Evolutionary conservation across 208 protist genomes (phyloP).

Genomic region (Trypanosoma brucei): DNA sequence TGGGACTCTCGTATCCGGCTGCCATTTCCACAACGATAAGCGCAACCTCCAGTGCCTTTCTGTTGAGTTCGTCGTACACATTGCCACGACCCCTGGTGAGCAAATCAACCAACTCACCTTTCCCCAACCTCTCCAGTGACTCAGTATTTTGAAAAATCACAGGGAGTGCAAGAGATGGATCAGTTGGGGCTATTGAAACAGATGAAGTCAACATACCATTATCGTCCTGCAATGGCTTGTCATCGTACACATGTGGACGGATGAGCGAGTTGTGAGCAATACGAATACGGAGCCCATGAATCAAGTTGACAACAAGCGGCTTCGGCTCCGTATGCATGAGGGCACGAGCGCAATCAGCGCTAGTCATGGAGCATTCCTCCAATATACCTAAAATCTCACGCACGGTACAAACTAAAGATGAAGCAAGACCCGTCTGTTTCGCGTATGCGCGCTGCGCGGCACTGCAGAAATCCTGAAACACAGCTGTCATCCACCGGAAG

Average conservation of each 20-base stretch:
- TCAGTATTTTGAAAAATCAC: neutral
- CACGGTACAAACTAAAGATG: slow-evolving; percentile 29
- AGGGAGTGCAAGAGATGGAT: too few relatives aligned
- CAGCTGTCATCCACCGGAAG: slow-evolving; percentile 31
- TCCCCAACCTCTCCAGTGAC: neutral
- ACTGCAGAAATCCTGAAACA: slow-evolving; percentile 49
- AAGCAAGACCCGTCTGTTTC: slow-evolving; percentile 22
- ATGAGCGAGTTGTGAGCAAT: slow-evolving; percentile 39
- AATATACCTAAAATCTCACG: slow-evolving; percentile 47
- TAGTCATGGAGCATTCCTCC: slow-evolving; percentile 38
- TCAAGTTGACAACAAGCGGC: slow-evolving; percentile 58
- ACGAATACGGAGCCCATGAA: slow-evolving; percentile 72
- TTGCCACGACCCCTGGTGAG: slow-evolving; percentile 4
- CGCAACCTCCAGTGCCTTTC: slow-evolving; percentile 53
- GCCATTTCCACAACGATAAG: slow-evolving; percentile 42
- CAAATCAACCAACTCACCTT: slow-evolving; percentile 4
- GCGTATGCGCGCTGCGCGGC: slow-evolving; percentile 27
- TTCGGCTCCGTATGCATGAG: slow-evolving; percentile 69
- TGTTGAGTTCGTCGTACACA: slow-evolving; percentile 48
- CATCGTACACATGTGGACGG: slow-evolving; percentile 25
- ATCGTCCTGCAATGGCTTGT: neutral
- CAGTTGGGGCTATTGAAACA: too few relatives aligned
- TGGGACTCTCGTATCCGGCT: slow-evolving; percentile 40
- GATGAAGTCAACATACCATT: too few relatives aligned
- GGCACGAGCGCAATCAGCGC: slow-evolving; percentile 32